A percentile compares a stretch with the other conserved stretches of the same genome.
These are phyloP conservation scores for Phytophthora citrophthora DNA, from an alignment of 352 stramenopile species.

Conservation along the genomic window DNA sequence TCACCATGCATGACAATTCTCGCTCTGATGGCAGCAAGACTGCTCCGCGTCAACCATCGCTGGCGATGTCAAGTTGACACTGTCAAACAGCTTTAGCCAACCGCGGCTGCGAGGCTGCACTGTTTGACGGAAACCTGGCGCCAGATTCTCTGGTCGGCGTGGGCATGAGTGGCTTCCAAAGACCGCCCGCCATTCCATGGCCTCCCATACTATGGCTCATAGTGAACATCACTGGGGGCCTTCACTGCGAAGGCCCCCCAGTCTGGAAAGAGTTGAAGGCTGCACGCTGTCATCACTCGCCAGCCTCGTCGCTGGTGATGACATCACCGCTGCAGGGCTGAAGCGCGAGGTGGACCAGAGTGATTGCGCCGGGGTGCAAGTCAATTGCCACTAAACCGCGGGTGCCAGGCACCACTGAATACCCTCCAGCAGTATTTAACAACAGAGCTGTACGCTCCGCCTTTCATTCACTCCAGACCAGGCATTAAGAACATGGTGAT, in stretches of 20 bases:
- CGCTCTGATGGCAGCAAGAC: no score
- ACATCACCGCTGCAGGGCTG: slow-evolving; percentile 15
- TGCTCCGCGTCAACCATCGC: no score
- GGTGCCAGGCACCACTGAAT: neutral
- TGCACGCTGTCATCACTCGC: slow-evolving; percentile 18
- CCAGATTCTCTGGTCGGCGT: slow-evolving; percentile 5
- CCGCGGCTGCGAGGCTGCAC: slow-evolving; percentile 8
- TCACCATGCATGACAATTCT: no score
- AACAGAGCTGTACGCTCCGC: neutral
- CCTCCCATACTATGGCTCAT: no score
- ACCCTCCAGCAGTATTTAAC: neutral
- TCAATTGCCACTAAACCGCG: neutral
- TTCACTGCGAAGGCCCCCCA: neutral
- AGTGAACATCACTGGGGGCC: no score
- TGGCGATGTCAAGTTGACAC: no score
- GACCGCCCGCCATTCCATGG: no score
- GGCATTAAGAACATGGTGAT: no score
- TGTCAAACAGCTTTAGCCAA: neutral
- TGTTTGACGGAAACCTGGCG: slow-evolving; percentile 30
- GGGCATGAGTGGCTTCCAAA: slow-evolving; percentile 4
- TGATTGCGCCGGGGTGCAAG: neutral
- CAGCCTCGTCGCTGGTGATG: slow-evolving; percentile 6
- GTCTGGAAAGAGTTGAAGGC: no score
- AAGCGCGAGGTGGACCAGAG: slow-evolving; percentile 11
- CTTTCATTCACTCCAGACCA: no score